A percentile compares a stretch with the other conserved stretches of the same genome.
phyloP scores from a whole-genome alignment of 208 protist genomes.

The Naegleria lovaniensis region DNA sequence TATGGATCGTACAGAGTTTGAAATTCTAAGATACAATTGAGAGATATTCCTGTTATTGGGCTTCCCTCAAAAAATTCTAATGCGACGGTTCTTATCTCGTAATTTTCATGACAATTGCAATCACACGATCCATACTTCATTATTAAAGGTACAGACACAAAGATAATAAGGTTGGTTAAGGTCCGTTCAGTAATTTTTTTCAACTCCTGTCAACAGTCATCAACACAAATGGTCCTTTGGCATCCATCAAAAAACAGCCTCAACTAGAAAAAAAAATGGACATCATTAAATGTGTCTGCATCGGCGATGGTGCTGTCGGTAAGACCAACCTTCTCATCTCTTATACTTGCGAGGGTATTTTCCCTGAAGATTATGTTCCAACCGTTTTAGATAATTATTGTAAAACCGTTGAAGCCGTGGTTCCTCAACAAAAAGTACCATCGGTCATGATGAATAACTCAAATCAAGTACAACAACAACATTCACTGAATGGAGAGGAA shows the following conservation, averaged over 20 bases:
- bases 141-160: no score
- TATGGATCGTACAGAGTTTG: no score
- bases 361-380: constrained; percentile 53
- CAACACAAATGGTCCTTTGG: no score
- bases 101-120: no score
- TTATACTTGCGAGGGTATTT: neutral
- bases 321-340: constrained; percentile 12
- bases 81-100: no score
- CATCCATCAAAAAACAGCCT: neutral
- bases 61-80: no score
- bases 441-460: neutral
- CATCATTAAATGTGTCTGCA: constrained; percentile 36
- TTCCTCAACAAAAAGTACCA: constrained; percentile 33
- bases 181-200: no score
- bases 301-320: constrained; percentile 44
- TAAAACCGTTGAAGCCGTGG: constrained; percentile 58
- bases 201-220: no score
- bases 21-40: no score
- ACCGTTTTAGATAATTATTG: constrained; percentile 78
- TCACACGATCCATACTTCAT: no score
- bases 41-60: no score
- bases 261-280: neutral
- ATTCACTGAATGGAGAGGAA: neutral
- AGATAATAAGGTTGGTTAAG: no score
- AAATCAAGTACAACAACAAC: neutral